A percentile compares a stretch with the other conserved stretches of the same genome.
Evolutionary conservation across 768 basidiomycete species (phyloP).

Genomic region (Boletus reticulatus): DNA sequence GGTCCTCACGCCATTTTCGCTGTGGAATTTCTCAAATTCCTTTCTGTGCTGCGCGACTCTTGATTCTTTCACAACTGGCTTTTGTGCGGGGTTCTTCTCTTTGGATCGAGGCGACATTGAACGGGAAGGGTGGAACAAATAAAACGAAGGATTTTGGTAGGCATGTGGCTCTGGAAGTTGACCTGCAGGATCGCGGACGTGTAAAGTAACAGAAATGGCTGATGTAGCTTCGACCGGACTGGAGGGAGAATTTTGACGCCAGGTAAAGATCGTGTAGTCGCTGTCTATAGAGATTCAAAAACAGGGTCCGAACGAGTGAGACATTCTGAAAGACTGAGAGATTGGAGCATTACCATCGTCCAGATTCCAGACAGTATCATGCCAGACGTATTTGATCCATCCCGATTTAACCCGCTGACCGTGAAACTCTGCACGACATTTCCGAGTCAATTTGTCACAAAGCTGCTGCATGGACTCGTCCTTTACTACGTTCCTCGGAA

Average conservation of each 20-base stretch:
- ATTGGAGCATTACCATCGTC: constrained; percentile 68
- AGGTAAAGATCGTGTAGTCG: constrained; percentile 84
- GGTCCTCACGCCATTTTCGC: constrained; percentile 90
- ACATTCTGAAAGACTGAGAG: background rate
- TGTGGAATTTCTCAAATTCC: constrained; percentile 83
- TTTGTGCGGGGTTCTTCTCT: constrained; percentile 37
- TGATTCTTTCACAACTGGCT: constrained; percentile 33
- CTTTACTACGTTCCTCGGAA: constrained; percentile 45
- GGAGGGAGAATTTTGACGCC: constrained; percentile 55
- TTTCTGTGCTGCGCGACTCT: constrained; percentile 64
- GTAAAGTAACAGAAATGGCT: constrained; percentile 39
- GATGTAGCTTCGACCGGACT: constrained; percentile 16
- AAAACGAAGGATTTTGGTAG: constrained; percentile 71
- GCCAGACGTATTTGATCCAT: constrained; percentile 87
- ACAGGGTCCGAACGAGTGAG: background rate
- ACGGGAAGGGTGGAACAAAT: constrained; percentile 46
- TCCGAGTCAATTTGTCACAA: constrained; percentile 70
- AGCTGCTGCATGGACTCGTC: constrained; percentile 64
- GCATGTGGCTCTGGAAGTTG: constrained; percentile 59
- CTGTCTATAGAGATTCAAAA: constrained; percentile 50
- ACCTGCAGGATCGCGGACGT: constrained; percentile 59
- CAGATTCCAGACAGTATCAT: constrained; percentile 76
- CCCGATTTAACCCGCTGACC: constrained; percentile 67
- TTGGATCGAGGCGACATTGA: constrained; percentile 35
- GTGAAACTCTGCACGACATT: constrained; percentile 54